These are phyloP conservation scores for Saturnispora saitoi DNA, from an alignment of 805 yeast species.

Conservation along the genomic window DNA sequence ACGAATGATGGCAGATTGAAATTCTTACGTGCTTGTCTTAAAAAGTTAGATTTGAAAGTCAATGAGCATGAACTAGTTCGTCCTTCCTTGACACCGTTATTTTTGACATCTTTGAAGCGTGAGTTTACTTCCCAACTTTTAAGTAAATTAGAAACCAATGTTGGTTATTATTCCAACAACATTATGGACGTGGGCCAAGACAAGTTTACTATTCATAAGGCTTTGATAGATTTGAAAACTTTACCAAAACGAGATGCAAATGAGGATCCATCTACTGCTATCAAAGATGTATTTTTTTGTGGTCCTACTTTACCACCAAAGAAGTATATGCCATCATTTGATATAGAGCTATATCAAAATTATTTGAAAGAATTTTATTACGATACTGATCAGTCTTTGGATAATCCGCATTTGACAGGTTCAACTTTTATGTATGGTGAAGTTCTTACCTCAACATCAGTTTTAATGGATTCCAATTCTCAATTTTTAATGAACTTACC, in stretches of 20 bases:
- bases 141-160: constrained; percentile 21
- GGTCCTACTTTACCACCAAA: constrained; percentile 36
- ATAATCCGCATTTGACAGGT: constrained; percentile 41
- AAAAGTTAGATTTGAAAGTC: constrained; percentile 61
- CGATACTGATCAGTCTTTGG: constrained; percentile 13
- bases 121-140: constrained; percentile 28
- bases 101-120: constrained; percentile 37
- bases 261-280: constrained; percentile 47
- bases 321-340: constrained; percentile 64
- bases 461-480: constrained; percentile 68
- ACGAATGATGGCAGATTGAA: constrained; percentile 41
- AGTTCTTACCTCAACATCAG: constrained; percentile 81
- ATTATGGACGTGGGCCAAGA: constrained; percentile 47
- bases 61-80: constrained; percentile 39
- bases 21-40: constrained; percentile 51
- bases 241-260: constrained; percentile 28
- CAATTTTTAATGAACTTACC: constrained; percentile 52
- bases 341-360: constrained; percentile 47
- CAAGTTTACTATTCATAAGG: constrained; percentile 41
- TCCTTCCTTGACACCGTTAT: constrained; percentile 66
- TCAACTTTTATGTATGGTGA: constrained; percentile 67
- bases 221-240: constrained; percentile 23
- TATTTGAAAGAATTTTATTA: constrained; percentile 31
- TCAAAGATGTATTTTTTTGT: constrained; percentile 48
- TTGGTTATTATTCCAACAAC: constrained; percentile 33